These are phyloP conservation scores for Aspergillus pseudotamarii DNA, from an alignment of 2,329 filamentous ascomycete species.

Conservation along the genomic window DNA sequence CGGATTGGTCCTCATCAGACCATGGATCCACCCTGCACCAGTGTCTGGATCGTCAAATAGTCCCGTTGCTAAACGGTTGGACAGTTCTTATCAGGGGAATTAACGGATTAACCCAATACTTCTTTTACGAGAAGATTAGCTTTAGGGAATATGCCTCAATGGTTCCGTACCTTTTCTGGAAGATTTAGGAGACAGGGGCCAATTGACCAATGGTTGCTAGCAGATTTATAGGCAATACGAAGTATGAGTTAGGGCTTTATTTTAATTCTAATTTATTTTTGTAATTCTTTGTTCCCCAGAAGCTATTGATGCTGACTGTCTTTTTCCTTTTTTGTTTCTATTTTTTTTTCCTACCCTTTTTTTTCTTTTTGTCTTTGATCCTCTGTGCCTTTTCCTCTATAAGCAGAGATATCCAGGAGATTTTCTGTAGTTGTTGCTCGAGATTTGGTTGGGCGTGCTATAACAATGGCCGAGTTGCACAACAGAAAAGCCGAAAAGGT, in stretches of 20 bases:
- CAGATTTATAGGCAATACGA: not conserved
- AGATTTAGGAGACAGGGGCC: not conserved
- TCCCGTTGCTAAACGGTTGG: not conserved
- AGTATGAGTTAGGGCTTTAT: not conserved
- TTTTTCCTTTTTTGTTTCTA: not conserved
- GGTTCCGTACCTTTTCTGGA: slow-evolving; percentile 3
- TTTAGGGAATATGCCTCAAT: not conserved
- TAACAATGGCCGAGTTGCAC: not conserved
- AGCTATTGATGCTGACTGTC: too few relatives aligned
- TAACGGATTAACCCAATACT: not conserved
- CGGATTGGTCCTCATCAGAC: not conserved
- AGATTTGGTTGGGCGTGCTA: not conserved
- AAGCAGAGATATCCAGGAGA: not conserved
- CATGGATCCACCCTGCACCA: not conserved
- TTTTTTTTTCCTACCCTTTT: not conserved
- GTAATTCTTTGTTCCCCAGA: not conserved
- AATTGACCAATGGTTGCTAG: not conserved
- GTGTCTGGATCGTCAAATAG: slow-evolving; percentile 1
- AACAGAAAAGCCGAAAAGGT: slow-evolving; percentile 1
- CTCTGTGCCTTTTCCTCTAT: not conserved
- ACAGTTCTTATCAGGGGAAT: slow-evolving; percentile 1
- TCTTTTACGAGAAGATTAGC: not conserved
- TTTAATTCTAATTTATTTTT: not conserved
- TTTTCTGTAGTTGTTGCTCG: not conserved
- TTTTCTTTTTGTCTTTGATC: not conserved